Evolutionary conservation across 176 grass and related monocot species (phyloP).

Genomic region (Dactylis glomerata): DNA sequence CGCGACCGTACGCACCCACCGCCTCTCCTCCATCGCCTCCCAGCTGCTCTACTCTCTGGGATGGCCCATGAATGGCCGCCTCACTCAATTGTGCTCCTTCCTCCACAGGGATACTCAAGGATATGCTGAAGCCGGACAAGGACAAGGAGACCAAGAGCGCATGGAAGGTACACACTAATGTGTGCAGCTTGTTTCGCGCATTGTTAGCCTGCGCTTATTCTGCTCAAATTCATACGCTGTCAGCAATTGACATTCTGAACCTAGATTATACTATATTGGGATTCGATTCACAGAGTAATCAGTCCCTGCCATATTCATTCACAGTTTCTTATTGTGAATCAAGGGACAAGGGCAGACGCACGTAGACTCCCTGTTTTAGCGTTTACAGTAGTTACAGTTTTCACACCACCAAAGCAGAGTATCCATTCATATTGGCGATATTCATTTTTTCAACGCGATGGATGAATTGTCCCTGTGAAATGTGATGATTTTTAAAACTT

Average conservation of each 20-base stretch:
- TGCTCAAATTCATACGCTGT: background rate
- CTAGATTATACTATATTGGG: background rate
- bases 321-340: background rate
- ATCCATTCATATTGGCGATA: background rate
- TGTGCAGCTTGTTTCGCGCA: background rate
- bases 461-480: background rate
- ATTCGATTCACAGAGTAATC: background rate
- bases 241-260: background rate
- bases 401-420: background rate
- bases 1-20: conserved; percentile 60
- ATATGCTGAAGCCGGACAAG: conserved; percentile 72
- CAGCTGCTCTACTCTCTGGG: background rate
- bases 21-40: no score
- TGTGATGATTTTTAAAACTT: background rate
- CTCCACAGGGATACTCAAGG: conserved; percentile 65
- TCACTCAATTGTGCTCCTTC: background rate
- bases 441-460: background rate
- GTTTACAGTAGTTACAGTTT: background rate
- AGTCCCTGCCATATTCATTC: background rate
- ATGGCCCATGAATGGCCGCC: background rate
- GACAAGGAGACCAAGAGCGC: conserved; percentile 62
- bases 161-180: conserved; percentile 61
- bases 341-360: background rate
- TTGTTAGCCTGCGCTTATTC: background rate
- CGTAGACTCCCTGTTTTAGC: background rate